Evolutionary conservation across 495 filamentous ascomycete species (phyloP).

Genomic region (Lindgomyces ingoldianus): DNA sequence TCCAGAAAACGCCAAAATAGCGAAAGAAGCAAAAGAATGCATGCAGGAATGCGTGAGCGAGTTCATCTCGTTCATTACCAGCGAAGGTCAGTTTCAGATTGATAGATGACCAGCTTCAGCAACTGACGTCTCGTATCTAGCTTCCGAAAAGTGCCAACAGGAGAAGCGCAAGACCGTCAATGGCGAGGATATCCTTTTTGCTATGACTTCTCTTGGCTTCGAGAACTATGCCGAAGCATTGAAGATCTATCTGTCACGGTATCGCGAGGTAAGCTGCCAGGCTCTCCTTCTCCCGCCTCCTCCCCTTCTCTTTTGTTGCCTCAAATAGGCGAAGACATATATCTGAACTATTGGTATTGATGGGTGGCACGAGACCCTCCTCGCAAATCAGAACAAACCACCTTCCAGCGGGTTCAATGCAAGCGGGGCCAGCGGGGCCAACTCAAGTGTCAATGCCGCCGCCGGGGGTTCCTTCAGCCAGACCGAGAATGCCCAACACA

Average conservation of each 20-base stretch:
- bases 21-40: constrained; percentile 98
- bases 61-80: constrained; percentile 99
- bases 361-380: constrained; percentile 47
- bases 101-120: background rate
- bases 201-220: constrained; percentile 98
- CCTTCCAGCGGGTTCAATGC: constrained; percentile 33
- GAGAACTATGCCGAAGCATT: constrained; percentile 98
- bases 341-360: constrained; percentile 46
- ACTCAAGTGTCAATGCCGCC: constrained; percentile 33
- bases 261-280: constrained; percentile 81
- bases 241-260: constrained; percentile 97
- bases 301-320: constrained; percentile 37
- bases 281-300: constrained; percentile 37
- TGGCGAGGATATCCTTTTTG: constrained; percentile 96
- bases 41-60: constrained; percentile 99
- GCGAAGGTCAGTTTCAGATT: constrained; percentile 71
- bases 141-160: constrained; percentile 98
- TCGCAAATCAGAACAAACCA: constrained; percentile 45
- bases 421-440: constrained; percentile 33
- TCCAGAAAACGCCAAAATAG: constrained; percentile 98
- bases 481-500: constrained; percentile 36
- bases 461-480: constrained; percentile 28
- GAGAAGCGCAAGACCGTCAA: constrained; percentile 99
- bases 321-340: constrained; percentile 33
- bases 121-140: constrained; percentile 50